Conservation (phyloP, 78 protist species). For the Speleostelium caveatum region DNA sequence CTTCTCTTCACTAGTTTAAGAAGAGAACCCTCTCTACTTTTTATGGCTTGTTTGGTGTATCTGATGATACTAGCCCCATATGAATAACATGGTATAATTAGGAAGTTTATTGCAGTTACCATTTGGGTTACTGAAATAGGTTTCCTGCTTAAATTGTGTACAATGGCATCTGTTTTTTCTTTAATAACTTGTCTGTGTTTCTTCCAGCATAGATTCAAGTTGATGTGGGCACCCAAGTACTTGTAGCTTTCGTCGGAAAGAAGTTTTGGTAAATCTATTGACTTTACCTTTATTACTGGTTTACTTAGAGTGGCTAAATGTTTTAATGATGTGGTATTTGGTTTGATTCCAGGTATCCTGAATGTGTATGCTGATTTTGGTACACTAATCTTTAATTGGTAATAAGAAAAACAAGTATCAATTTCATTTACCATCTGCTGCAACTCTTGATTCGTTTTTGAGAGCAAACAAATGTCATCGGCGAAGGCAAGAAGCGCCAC, state of each 20-base stretch:
- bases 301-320: no score
- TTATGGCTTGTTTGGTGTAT: no score
- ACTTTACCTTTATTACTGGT: no score
- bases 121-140: neutral
- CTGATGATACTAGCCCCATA: no score
- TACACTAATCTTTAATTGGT: neutral
- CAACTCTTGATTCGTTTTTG: neutral
- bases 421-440: neutral
- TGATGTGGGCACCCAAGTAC: neutral
- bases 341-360: neutral
- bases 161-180: neutral
- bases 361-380: neutral
- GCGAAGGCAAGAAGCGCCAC: neutral
- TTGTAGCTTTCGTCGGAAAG: neutral
- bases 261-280: no score
- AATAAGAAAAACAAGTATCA: no score
- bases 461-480: neutral
- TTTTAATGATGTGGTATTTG: neutral
- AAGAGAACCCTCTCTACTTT: no score
- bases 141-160: neutral
- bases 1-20: no score
- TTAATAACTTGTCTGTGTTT: neutral
- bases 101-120: neutral
- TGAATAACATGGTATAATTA: neutral
- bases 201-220: neutral